Evolutionary conservation across 352 stramenopile species (phyloP), one percentile per base, ranked within the genome.

Genomic region (Globisporangium alternatum): DNA sequence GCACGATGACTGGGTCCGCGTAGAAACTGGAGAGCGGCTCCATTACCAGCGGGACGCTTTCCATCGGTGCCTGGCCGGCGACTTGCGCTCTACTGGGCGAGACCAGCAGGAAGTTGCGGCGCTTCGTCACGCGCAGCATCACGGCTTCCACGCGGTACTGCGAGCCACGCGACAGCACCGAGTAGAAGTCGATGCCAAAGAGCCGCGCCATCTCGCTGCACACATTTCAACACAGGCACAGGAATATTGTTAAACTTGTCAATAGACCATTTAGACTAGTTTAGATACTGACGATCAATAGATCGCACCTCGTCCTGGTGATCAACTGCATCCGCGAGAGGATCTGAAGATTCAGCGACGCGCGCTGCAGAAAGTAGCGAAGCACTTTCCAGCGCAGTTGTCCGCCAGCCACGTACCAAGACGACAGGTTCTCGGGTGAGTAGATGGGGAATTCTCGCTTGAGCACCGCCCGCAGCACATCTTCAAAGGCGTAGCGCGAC

Each of bases 21-120:
- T 99, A 99, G 70, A 99, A 98, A 47, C 81, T 89, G 17, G 93
- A 98, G 41, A 97, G 69, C 1, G 98, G 97, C 70, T 99, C 98
- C 73, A 98, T 95, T 1, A 98, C 93, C 8, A 98, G 68, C 25
- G 96, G 94, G 48, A 98, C 97, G 55, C 81, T 85, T 66, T 98
- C 94, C 84, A 98, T 94, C 2, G 93, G 81, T 5, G 93, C 76
- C 69, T 98, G 96, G 0, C 74, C 65, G 49, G 92, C 90, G 25
- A 98, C 90, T 79, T 93, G 84, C 0, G 72, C 79, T 63, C 83
- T 70, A 53, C 67, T 96, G 0, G 91, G 87, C 5, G 89, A 96
- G 15, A 95, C 60, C 37, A 97, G 64, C 0, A 98, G 62, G 63
- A 88, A 98, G 56, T 97, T 96, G 1, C 77, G 79, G 35, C 83